Conservation (phyloP, 345 rosid genomes). For the Salix brachista region DNA sequence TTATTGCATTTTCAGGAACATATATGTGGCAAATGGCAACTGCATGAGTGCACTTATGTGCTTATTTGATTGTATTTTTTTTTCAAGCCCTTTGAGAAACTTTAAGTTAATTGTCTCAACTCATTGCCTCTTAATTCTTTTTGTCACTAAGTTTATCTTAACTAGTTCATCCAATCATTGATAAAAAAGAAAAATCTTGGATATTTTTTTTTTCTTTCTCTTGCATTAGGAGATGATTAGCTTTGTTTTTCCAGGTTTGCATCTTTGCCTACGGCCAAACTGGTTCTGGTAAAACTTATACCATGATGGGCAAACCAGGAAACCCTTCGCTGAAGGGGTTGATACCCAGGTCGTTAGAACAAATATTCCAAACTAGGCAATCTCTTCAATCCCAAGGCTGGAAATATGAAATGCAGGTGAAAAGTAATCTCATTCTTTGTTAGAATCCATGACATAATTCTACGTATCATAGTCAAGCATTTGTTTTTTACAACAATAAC, state of each 20-base stretch:
- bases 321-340: conserved; percentile 63
- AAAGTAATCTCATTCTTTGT: neutral
- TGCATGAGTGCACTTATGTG: neutral
- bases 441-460: neutral
- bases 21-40: neutral
- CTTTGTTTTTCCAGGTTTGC: conserved; percentile 56
- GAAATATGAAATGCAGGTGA: conserved; percentile 94
- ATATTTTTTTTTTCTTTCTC: neutral
- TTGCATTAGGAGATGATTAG: conserved; percentile 4
- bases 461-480: neutral
- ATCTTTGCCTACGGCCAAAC: conserved; percentile 99
- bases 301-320: conserved; percentile 98
- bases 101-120: neutral
- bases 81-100: neutral
- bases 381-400: conserved; percentile 86
- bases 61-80: neutral
- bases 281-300: conserved; percentile 92
- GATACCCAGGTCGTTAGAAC: conserved; percentile 87
- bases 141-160: neutral
- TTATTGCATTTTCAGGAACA: neutral
- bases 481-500: conserved; percentile 12
- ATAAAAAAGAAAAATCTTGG: neutral
- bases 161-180: neutral
- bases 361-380: conserved; percentile 85
- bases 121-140: neutral